Evolutionary conservation across 371 early-diverging fungal species (phyloP).

Genomic region (Batkoa obscura): DNA sequence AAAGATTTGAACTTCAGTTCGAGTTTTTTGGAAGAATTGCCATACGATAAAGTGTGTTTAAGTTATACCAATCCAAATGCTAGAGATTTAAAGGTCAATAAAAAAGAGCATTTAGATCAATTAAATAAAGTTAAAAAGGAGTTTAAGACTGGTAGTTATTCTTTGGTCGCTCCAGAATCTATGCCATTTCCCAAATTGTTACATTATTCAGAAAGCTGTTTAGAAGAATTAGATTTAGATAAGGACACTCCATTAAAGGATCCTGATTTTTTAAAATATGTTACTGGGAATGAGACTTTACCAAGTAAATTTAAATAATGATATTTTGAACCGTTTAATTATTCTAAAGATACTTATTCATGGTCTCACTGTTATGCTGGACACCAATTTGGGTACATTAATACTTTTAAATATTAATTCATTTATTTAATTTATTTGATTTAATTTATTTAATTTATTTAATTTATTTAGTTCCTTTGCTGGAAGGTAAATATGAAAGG

Average conservation of each 20-base stretch:
- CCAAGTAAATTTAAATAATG: slow-evolving; percentile 2
- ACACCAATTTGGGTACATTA: slow-evolving; percentile 65
- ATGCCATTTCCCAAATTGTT: slow-evolving; percentile 21
- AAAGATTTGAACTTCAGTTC: too few relatives aligned
- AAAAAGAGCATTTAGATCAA: too few relatives aligned
- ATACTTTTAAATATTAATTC: neutral
- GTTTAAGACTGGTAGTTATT: too few relatives aligned
- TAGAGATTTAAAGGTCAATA: too few relatives aligned
- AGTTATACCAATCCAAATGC: too few relatives aligned
- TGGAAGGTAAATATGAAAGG: slow-evolving; percentile 17
- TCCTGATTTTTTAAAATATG: slow-evolving; percentile 15
- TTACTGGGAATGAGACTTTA: slow-evolving; percentile 20
- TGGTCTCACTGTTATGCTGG: slow-evolving; percentile 79
- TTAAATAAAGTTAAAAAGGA: too few relatives aligned
- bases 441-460: neutral
- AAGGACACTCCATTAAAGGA: slow-evolving; percentile 9
- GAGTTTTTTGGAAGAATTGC: too few relatives aligned
- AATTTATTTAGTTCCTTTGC: slow-evolving; percentile 20
- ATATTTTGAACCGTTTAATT: slow-evolving; percentile 9
- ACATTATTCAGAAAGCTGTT: slow-evolving; percentile 18
- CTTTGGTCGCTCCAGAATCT: slow-evolving; percentile 27
- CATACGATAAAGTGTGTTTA: too few relatives aligned
- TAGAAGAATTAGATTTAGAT: slow-evolving; percentile 21
- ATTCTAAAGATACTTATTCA: slow-evolving; percentile 30
- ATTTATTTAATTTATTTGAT: slow-evolving; percentile 6